A percentile compares a stretch with the other conserved stretches of the same genome.
Conservation (phyloP, 352 stramenopile genomes). For the Phytophthora crassamura region DNA sequence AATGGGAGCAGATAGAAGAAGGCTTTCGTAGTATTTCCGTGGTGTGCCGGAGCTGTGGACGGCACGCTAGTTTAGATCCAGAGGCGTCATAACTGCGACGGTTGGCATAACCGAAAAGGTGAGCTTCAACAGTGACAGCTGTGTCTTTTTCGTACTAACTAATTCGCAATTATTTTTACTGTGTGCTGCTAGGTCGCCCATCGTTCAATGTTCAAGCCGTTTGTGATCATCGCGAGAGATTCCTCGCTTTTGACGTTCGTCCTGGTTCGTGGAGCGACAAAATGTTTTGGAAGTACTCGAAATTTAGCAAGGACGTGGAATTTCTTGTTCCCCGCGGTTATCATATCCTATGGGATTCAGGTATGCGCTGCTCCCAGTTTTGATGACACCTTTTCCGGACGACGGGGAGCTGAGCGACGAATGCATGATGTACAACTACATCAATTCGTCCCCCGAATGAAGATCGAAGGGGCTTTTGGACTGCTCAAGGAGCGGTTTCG, state of each 20-base stretch:
- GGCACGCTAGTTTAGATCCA: too few species aligned
- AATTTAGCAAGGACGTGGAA: neutral
- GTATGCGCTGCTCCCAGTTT: neutral
- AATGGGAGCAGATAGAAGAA: too few species aligned
- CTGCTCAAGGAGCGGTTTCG: neutral
- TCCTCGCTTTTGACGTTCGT: neutral
- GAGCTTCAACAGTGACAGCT: too few species aligned
- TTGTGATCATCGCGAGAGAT: neutral
- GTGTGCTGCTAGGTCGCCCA: neutral
- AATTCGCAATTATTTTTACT: too few species aligned
- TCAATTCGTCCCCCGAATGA: neutral
- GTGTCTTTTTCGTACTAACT: neutral
- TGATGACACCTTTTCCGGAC: conserved; percentile 1
- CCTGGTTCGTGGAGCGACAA: neutral
- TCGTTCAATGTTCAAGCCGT: neutral
- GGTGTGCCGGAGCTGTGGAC: too few species aligned
- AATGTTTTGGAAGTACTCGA: neutral
- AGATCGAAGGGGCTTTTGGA: neutral
- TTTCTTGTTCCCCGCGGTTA: neutral
- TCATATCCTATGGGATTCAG: neutral
- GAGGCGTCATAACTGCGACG: too few species aligned
- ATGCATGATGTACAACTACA: neutral
- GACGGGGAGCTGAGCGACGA: neutral
- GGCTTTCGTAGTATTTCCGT: too few species aligned
- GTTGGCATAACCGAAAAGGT: conserved; percentile 2